Evolutionary conservation across 2,329 filamentous ascomycete species (phyloP).

Genomic region (Cytospora leucostoma): DNA sequence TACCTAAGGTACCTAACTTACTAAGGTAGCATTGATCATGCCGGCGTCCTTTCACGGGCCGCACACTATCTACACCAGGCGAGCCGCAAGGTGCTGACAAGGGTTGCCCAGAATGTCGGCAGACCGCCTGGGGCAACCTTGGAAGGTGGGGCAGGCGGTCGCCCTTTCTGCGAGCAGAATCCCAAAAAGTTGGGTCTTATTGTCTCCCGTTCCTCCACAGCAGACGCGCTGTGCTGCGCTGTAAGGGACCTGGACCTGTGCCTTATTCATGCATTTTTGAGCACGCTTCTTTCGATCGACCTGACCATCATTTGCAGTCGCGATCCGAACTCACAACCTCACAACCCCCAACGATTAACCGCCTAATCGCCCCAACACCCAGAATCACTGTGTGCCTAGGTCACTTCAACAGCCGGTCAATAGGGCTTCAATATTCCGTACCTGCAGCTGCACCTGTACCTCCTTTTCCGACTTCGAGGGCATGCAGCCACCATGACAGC

Average conservation of each 20-base stretch:
- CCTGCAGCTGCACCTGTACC: not conserved
- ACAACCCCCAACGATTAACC: not conserved
- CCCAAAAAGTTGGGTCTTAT: conserved; percentile 4
- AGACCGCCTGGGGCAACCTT: not conserved
- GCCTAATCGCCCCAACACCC: too few relatives aligned
- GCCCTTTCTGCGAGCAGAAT: conserved; percentile 26
- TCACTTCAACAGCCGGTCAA: not conserved
- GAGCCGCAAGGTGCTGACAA: not conserved
- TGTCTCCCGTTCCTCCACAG: conserved; percentile 2
- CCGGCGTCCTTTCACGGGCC: too few relatives aligned
- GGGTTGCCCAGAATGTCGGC: not conserved
- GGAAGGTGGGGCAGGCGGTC: conserved; percentile 21
- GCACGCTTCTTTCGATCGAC: conserved; percentile 16
- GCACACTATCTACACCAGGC: too few relatives aligned
- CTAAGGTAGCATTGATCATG: too few relatives aligned
- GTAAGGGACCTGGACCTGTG: conserved; percentile 18
- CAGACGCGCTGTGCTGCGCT: not conserved
- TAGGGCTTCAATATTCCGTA: not conserved
- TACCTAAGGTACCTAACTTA: too few relatives aligned
- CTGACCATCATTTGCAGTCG: conserved; percentile 12
- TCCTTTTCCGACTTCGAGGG: not conserved
- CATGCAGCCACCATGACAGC: conserved; percentile 21
- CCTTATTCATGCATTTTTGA: conserved; percentile 8
- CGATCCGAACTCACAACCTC: not conserved
- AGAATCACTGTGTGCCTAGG: not conserved